Conservation (phyloP, 768 basidiomycete genomes). For the Boletellus emodensis region DNA sequence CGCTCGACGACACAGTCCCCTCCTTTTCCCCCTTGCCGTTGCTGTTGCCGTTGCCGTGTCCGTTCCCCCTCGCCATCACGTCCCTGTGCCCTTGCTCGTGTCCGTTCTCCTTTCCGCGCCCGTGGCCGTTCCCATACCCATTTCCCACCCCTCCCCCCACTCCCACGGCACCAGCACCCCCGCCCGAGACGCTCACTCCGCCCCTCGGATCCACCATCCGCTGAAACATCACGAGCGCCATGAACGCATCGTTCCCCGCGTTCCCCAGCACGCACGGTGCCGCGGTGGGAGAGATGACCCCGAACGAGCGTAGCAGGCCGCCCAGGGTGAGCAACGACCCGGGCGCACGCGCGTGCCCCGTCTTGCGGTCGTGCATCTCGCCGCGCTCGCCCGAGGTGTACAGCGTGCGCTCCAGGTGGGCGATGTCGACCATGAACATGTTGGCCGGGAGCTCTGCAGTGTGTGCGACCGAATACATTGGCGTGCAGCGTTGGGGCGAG, state of each 20-base stretch:
- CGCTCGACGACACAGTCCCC: background rate
- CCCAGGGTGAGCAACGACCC: conserved; percentile 61
- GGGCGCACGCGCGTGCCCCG: conserved; percentile 47
- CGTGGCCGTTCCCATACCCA: background rate
- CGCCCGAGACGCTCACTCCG: conserved; percentile 6
- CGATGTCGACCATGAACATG: conserved; percentile 62
- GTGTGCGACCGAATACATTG: too few relatives aligned
- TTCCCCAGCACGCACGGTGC: conserved; percentile 52
- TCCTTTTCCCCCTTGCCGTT: background rate
- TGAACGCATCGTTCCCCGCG: conserved; percentile 77
- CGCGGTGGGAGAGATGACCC: conserved; percentile 15
- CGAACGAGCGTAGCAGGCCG: conserved; percentile 58
- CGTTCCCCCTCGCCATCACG: background rate
- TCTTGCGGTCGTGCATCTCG: conserved; percentile 57
- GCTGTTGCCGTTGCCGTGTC: background rate
- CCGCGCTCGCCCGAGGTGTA: conserved; percentile 56
- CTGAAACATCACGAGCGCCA: conserved; percentile 66
- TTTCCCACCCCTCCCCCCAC: too few relatives aligned
- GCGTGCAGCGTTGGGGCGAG: too few relatives aligned
- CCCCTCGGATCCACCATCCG: conserved; percentile 56
- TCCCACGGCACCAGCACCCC: background rate
- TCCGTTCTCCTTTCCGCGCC: background rate
- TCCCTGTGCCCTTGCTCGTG: background rate
- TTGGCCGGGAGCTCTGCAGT: conserved; percentile 67
- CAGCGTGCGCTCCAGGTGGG: conserved; percentile 58